These are phyloP conservation scores for Penicillium longicatenatum DNA, from an alignment of 495 filamentous ascomycete species.

Conservation along the genomic window DNA sequence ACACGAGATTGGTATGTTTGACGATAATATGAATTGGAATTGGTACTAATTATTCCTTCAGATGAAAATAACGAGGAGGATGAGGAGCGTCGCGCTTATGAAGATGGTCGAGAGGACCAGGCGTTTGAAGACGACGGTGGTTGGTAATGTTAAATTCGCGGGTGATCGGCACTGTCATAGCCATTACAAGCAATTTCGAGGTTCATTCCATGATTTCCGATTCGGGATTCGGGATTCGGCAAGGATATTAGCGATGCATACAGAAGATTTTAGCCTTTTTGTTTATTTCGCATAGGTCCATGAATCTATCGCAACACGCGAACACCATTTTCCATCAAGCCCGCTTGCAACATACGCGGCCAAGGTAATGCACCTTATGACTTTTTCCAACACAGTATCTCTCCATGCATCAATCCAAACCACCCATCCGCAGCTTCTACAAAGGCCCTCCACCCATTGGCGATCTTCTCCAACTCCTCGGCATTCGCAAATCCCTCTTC, in stretches of 20 bases:
- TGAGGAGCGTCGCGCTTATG: constrained; percentile 19
- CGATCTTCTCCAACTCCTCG: not conserved
- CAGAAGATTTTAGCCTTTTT: not conserved
- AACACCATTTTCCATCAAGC: too few relatives aligned
- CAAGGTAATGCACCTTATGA: too few relatives aligned
- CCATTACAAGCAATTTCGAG: not conserved
- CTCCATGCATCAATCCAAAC: constrained; percentile 53
- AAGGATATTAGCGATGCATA: not conserved
- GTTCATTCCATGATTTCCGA: not conserved
- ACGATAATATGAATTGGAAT: not conserved
- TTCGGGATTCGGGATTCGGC: not conserved
- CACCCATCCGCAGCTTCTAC: constrained; percentile 51
- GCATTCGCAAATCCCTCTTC: not conserved
- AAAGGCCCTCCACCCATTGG: constrained; percentile 31
- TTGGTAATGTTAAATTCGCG: not conserved
- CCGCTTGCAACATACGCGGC: too few relatives aligned
- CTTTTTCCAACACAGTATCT: constrained; percentile 52
- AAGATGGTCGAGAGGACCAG: constrained; percentile 28
- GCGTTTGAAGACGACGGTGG: constrained; percentile 14
- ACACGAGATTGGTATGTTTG: constrained; percentile 52
- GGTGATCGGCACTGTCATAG: not conserved
- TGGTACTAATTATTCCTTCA: not conserved
- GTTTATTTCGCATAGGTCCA: too few relatives aligned
- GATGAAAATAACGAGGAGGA: constrained; percentile 20
- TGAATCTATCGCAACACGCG: too few relatives aligned